Evolutionary conservation across 345 rosid genomes (phyloP).

Genomic region (Clausena lansium): DNA sequence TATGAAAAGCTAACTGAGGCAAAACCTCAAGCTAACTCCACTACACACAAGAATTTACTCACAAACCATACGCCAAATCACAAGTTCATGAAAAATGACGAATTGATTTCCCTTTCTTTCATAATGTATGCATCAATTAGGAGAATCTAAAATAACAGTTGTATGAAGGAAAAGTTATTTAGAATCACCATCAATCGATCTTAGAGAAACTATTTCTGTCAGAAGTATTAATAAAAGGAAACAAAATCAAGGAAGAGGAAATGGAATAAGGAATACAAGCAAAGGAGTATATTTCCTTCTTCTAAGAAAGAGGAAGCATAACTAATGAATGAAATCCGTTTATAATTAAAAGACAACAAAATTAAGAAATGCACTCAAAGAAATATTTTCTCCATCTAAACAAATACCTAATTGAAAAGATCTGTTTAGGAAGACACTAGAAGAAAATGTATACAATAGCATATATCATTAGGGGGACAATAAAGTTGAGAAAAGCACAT

Average conservation of each 20-base stretch:
- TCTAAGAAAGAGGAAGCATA: too few species aligned
- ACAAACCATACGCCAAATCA: neutral
- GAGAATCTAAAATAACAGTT: too few species aligned
- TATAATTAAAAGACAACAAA: neutral
- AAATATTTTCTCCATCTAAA: neutral
- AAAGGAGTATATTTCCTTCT: too few species aligned
- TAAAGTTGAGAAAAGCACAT: too few species aligned
- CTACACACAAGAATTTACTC: neutral
- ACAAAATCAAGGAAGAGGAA: too few species aligned
- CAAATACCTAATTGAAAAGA: neutral
- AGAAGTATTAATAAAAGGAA: too few species aligned
- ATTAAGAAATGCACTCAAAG: neutral
- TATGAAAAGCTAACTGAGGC: neutral
- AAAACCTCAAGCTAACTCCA: neutral
- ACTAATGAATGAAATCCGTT: too few species aligned
- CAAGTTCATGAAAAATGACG: neutral
- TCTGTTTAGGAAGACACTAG: neutral
- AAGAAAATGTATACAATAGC: neutral
- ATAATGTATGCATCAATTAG: too few species aligned
- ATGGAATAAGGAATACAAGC: too few species aligned
- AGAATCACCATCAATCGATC: too few species aligned
- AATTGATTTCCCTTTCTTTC: neutral
- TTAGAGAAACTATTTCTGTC: too few species aligned
- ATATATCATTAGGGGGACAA: neutral
- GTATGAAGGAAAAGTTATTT: too few species aligned